These are phyloP conservation scores for Davidsoniella eucalypti DNA, from an alignment of 2,329 filamentous ascomycete species.

Conservation along the genomic window DNA sequence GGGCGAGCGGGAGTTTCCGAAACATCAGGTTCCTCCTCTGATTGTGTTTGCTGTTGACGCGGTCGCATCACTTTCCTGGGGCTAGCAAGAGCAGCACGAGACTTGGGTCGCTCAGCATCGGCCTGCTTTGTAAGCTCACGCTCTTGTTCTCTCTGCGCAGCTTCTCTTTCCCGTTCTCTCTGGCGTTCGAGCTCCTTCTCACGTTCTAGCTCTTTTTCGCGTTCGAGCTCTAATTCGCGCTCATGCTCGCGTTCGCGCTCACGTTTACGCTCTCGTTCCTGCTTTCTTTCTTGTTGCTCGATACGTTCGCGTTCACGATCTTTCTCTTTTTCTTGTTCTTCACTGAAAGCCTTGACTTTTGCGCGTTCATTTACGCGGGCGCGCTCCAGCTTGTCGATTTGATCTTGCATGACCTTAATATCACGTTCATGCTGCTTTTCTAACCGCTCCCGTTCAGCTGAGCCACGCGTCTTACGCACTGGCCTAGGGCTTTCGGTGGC, in stretches of 20 bases:
- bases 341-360: constrained; percentile 43
- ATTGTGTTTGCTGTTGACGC: constrained; percentile 26
- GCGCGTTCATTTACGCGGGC: constrained; percentile 53
- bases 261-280: constrained; percentile 5
- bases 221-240: not conserved
- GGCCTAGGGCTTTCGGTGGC: constrained; percentile 22
- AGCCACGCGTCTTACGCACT: constrained; percentile 37
- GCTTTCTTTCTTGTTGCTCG: constrained; percentile 2
- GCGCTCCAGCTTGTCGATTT: constrained; percentile 47
- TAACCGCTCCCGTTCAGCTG: constrained; percentile 43
- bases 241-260: constrained; percentile 1
- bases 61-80: constrained; percentile 22
- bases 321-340: constrained; percentile 33
- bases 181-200: constrained; percentile 4
- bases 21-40: constrained; percentile 34
- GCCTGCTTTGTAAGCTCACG: constrained; percentile 4
- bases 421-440: constrained; percentile 53
- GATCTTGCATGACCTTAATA: constrained; percentile 41
- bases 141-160: not conserved
- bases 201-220: constrained; percentile 3
- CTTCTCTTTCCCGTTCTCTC: constrained; percentile 2
- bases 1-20: constrained; percentile 25
- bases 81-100: constrained; percentile 9
- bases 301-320: constrained; percentile 13
- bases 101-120: constrained; percentile 8